Percentiles rank a stretch among this genome's conserved stretches.
These are phyloP conservation scores for Macadamia integrifolia DNA, from an alignment of 164 flowering plant genomes.

Conservation along the genomic window DNA sequence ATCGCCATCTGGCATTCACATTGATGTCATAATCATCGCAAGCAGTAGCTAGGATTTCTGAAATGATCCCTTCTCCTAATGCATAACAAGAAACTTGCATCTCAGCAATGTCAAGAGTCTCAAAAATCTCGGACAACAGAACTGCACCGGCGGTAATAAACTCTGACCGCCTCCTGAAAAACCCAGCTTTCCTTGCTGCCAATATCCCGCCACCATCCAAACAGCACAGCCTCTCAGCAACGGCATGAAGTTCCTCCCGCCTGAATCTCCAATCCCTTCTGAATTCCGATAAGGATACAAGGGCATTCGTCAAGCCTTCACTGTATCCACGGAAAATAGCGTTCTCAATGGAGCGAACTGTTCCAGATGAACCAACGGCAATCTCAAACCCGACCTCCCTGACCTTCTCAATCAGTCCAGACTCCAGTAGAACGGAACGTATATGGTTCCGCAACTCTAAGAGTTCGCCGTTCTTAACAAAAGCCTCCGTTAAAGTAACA, in stretches of 20 bases:
- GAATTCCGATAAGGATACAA: slow-evolving; percentile 9
- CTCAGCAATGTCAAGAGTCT: slow-evolving; percentile 47
- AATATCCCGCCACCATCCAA: slow-evolving; percentile 13
- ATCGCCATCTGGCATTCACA: slow-evolving; percentile 57
- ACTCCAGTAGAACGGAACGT: slow-evolving; percentile 27
- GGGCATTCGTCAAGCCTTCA: neutral
- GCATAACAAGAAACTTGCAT: slow-evolving; percentile 73
- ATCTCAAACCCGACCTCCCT: slow-evolving; percentile 37
- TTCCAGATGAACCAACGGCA: slow-evolving; percentile 57
- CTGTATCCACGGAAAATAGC: slow-evolving; percentile 32
- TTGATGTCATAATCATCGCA: slow-evolving; percentile 35
- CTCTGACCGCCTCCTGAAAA: slow-evolving; percentile 56
- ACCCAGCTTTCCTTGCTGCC: slow-evolving; percentile 28
- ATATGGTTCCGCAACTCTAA: slow-evolving; percentile 34
- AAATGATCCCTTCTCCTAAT: slow-evolving; percentile 64
- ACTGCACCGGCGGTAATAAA: slow-evolving; percentile 66
- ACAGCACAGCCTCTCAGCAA: slow-evolving; percentile 41
- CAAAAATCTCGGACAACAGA: slow-evolving; percentile 64
- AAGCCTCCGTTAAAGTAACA: slow-evolving; percentile 46
- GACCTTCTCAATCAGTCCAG: slow-evolving; percentile 43
- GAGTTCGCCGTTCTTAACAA: slow-evolving; percentile 27
- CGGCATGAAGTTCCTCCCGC: slow-evolving; percentile 37
- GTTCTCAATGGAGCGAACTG: slow-evolving; percentile 39
- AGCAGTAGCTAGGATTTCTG: slow-evolving; percentile 40
- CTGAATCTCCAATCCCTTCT: slow-evolving; percentile 53